A percentile compares a stretch with the other conserved stretches of the same genome.
Evolutionary conservation across 2,329 filamentous ascomycete species (phyloP).

Genomic region (Westerdykella ornata): DNA sequence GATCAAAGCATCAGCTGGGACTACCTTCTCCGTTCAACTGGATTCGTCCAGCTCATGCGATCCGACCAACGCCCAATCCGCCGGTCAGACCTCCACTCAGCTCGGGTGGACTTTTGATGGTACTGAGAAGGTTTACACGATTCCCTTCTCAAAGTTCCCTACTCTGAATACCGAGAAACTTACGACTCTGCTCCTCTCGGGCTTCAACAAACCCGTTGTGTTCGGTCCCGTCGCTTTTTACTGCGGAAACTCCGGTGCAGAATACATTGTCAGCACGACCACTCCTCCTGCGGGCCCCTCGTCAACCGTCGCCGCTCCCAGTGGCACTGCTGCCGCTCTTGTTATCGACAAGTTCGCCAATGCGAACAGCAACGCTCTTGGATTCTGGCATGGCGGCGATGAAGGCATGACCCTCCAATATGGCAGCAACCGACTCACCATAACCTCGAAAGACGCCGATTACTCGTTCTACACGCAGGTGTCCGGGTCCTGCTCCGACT

Average conservation of each 20-base stretch:
- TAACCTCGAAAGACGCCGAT: constrained; percentile 55
- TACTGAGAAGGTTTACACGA: constrained; percentile 53
- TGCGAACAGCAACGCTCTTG: constrained; percentile 51
- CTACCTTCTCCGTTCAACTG: constrained; percentile 49
- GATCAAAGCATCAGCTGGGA: constrained; percentile 49
- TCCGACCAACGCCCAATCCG: constrained; percentile 30
- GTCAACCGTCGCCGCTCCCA: constrained; percentile 47
- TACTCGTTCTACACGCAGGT: constrained; percentile 57
- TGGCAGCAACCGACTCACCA: constrained; percentile 47
- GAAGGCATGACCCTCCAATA: constrained; percentile 52
- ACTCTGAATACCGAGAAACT: constrained; percentile 49
- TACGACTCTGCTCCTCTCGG: constrained; percentile 47
- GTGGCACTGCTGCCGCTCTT: constrained; percentile 44
- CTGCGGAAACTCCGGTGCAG: constrained; percentile 47
- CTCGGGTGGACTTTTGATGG: constrained; percentile 57
- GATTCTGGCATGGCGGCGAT: constrained; percentile 60
- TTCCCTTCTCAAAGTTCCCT: constrained; percentile 50
- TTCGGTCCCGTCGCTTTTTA: constrained; percentile 55
- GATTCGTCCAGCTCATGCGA: constrained; percentile 45
- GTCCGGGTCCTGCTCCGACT: constrained; percentile 50
- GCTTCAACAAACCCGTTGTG: constrained; percentile 43
- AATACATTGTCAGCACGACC: constrained; percentile 45
- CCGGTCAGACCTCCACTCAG: constrained; percentile 40
- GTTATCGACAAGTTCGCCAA: constrained; percentile 57
- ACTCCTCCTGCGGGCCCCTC: constrained; percentile 40